Percentiles rank a stretch among this genome's conserved stretches.
Evolutionary conservation across 176 grass and related monocot genomes (phyloP).

Genomic region (maize (Zea mays)): Zm-B73-REFERENCE-NAM-5.0 NC_050105.1:126381001-126381500

Average conservation of each 20-base stretch:
- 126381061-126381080: too few relatives aligned
- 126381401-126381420: too few relatives aligned
- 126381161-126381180: constrained; percentile 39
- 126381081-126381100: too few relatives aligned
- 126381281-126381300: constrained; percentile 17
- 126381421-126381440: too few relatives aligned
- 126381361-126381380: too few relatives aligned
- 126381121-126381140: constrained; percentile 8
- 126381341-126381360: too few relatives aligned
- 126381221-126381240: constrained; percentile 29
- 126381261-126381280: constrained; percentile 22
- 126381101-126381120: too few relatives aligned
- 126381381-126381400: too few relatives aligned
- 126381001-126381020: background rate
- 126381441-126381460: too few relatives aligned
- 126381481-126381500: too few relatives aligned
- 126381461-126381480: too few relatives aligned
- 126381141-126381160: constrained; percentile 40
- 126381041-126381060: too few relatives aligned
- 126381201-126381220: constrained; percentile 26
- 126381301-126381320: background rate
- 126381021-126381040: background rate
- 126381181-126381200: constrained; percentile 42
- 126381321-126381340: constrained; percentile 27
- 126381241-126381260: constrained; percentile 32